Conservation (phyloP, 1,284 basidiomycete species). For the Melampsora americana region DNA sequence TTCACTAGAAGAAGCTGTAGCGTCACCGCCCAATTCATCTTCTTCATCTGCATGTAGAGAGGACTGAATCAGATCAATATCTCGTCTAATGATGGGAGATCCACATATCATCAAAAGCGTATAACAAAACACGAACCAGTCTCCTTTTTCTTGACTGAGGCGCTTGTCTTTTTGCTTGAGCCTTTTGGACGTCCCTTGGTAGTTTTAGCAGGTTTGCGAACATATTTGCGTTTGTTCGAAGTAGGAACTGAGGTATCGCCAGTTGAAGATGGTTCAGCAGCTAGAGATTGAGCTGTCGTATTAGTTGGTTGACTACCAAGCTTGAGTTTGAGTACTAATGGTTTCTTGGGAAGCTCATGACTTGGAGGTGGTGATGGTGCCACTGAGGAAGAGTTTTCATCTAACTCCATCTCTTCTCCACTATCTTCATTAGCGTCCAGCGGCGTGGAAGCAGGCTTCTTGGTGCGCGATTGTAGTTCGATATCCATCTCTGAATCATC, state of each 20-base stretch:
- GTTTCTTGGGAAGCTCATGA: slow-evolving; percentile 31
- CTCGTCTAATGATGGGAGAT: not conserved
- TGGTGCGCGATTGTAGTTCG: no score
- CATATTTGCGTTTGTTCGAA: slow-evolving; percentile 28
- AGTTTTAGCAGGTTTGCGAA: slow-evolving; percentile 12
- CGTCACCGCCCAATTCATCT: slow-evolving; percentile 38
- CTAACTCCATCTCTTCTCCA: slow-evolving; percentile 39
- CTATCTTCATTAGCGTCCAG: slow-evolving; percentile 15
- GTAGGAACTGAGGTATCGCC: not conserved
- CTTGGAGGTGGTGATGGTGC: slow-evolving; percentile 30
- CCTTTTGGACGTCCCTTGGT: slow-evolving; percentile 16
- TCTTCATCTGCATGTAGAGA: slow-evolving; percentile 21
- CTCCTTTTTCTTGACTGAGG: not conserved
- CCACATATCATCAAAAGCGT: not conserved
- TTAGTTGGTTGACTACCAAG: slow-evolving; percentile 26
- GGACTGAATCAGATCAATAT: not conserved
- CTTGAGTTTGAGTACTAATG: slow-evolving; percentile 42
- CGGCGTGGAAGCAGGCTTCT: no score
- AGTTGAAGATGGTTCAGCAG: not conserved
- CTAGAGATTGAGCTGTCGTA: no score
- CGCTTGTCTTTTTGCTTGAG: slow-evolving; percentile 19
- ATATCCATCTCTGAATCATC: no score
- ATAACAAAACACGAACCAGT: not conserved
- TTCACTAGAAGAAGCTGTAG: slow-evolving; percentile 16
- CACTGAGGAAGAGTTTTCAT: slow-evolving; percentile 28